These are phyloP conservation scores for Aeminium ludgeri DNA, from an alignment of 495 filamentous ascomycete species.

Conservation along the genomic window DNA sequence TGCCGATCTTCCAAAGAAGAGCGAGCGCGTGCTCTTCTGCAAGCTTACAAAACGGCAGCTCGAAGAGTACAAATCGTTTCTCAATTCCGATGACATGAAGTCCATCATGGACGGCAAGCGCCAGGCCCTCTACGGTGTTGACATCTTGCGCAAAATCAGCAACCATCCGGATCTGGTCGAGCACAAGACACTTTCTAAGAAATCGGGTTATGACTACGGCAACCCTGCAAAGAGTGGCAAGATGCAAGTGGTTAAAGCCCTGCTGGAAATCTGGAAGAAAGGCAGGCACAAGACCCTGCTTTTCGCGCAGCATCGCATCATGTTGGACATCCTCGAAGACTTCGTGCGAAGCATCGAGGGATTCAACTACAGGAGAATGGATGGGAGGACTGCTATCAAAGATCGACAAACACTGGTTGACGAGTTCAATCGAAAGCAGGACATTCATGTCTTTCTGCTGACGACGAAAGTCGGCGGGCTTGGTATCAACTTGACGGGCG, in stretches of 20 bases:
- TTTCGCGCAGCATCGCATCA: conserved; percentile 79
- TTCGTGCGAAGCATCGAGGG: conserved; percentile 49
- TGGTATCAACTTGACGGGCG: conserved; percentile 85
- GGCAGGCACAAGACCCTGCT: conserved; percentile 80
- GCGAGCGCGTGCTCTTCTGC: conserved; percentile 87
- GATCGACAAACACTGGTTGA: conserved; percentile 72
- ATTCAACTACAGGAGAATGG: conserved; percentile 77
- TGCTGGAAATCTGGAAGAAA: conserved; percentile 72
- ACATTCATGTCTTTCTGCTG: conserved; percentile 74
- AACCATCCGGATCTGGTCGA: conserved; percentile 85
- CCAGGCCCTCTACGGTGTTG: conserved; percentile 76
- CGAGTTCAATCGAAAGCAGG: conserved; percentile 67
- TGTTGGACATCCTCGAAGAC: conserved; percentile 81
- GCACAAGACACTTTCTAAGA: conserved; percentile 40
- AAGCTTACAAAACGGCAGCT: conserved; percentile 65
- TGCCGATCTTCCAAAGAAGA: conserved; percentile 83
- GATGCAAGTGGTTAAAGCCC: conserved; percentile 75
- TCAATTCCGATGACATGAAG: conserved; percentile 67
- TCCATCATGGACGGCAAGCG: conserved; percentile 54
- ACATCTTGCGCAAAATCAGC: conserved; percentile 87
- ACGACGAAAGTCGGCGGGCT: conserved; percentile 92
- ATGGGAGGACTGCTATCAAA: conserved; percentile 72
- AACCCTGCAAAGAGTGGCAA: conserved; percentile 64
- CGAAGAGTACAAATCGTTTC: conserved; percentile 58
- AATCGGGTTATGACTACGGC: conserved; percentile 55